phyloP scores from a whole-genome alignment of 1,284 basidiomycete species.

The Phylloboletellus chloephorus region DNA sequence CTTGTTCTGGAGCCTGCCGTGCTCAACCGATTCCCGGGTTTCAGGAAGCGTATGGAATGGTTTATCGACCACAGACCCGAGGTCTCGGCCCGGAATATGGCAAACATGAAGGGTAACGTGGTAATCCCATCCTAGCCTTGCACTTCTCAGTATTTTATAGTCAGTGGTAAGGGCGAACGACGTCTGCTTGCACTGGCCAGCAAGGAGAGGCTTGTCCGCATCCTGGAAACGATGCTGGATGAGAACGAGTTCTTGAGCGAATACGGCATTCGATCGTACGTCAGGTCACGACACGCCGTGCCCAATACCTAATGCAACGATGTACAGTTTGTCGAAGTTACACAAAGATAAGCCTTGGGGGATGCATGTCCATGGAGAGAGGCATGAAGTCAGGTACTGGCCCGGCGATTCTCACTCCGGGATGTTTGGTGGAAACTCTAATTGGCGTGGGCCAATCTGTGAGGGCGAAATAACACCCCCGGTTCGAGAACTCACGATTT shows the following conservation, averaged over 20 bases:
- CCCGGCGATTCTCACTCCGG: slow-evolving; percentile 94
- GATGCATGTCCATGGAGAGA: slow-evolving; percentile 88
- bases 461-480: slow-evolving; percentile 20
- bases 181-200: slow-evolving; percentile 85
- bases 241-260: slow-evolving; percentile 95
- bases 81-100: slow-evolving; percentile 87
- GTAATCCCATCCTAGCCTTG: slow-evolving; percentile 2
- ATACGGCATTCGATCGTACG: slow-evolving; percentile 87
- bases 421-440: slow-evolving; percentile 99
- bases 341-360: slow-evolving; percentile 94
- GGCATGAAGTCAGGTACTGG: slow-evolving; percentile 95
- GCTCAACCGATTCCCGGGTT: slow-evolving; percentile 90
- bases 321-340: slow-evolving; percentile 69
- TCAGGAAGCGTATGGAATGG: slow-evolving; percentile 98
- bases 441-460: slow-evolving; percentile 90
- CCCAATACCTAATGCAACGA: slow-evolving; percentile 1
- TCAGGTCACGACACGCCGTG: neutral
- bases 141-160: slow-evolving; percentile 34
- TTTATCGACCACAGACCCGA: slow-evolving; percentile 91
- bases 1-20: slow-evolving; percentile 87
- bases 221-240: slow-evolving; percentile 95
- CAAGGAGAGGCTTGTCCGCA: slow-evolving; percentile 84
- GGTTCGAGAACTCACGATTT: slow-evolving; percentile 1
- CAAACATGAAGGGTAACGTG: slow-evolving; percentile 84
- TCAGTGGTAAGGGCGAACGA: slow-evolving; percentile 79